Base-by-base conservation (phyloP, 257 asterid species). In the Ocimum tenuiflorum region DNA sequence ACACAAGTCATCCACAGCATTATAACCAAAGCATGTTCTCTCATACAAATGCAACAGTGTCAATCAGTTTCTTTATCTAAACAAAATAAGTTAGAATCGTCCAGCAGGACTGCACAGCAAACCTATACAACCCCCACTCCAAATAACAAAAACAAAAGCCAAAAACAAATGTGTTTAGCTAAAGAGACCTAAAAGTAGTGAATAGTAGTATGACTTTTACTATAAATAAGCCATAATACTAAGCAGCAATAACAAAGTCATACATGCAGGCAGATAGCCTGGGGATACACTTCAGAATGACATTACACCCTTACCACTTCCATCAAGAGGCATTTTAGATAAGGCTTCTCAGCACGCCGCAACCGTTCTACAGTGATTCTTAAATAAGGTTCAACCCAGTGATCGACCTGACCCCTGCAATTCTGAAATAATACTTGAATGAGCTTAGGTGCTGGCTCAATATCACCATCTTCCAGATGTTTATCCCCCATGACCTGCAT, bases 391-490 rank as follows among this genome's bases (percentile, higher is more conserved):
- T 94, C 99, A 67, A 88, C 86, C 99, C 97, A 94, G 24, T 82
- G 96, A 81, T 94, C 99, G 27, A 90, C 97, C 75, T 85, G 95
- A 43, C 97, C 97, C 75, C 79, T 81, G 84, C 99, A 94, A 81
- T 94, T 86, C 68, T 94, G 94, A 65, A 94, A 90, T 36, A 94
- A 73, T 53, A 94, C 99, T 78, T 88, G 95, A 50, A 94, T 88
- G 68, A 94, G 96, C 88, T 94, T 88, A 42, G 99, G 99, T 52
- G 99, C 99, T 0, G 99, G 85, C 79, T 88, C 97, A 77, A 94
- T 90, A 73, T 94, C 99, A 67, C 86, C 81, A 81, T 94, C 99
- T 76, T 94, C 99, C 68, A 94, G 79, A 75, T 86, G 86, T 75
- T 81, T 83, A 68, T 94, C 96, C 58, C 79, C 85, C 97, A 88